phyloP scores from a whole-genome alignment of 345 rosid genomes.

The Pistacia integerrima region DNA sequence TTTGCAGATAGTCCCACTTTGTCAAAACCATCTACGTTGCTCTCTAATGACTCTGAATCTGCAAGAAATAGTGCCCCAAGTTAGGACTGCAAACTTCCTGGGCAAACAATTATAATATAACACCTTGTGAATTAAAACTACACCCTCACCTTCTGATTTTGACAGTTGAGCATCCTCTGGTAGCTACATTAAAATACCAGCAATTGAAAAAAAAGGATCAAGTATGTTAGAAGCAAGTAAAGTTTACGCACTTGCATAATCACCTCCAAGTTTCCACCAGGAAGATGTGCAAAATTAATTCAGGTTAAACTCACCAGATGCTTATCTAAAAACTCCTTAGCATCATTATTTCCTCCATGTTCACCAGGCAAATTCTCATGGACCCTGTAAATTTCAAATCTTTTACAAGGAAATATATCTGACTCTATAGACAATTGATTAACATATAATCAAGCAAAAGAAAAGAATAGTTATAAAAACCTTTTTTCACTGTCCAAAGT shows the following conservation, averaged over 20 bases:
- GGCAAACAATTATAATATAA: background rate
- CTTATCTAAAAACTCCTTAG: slow-evolving; percentile 34
- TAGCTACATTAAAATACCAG: slow-evolving; percentile 38
- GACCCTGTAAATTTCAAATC: slow-evolving; percentile 34
- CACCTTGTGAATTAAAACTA: slow-evolving; percentile 1
- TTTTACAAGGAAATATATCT: slow-evolving; percentile 12
- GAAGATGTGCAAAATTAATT: background rate
- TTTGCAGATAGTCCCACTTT: slow-evolving; percentile 42
- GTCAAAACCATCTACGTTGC: slow-evolving; percentile 38
- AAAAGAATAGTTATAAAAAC: slow-evolving; percentile 25
- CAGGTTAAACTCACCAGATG: slow-evolving; percentile 38
- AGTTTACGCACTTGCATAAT: background rate
- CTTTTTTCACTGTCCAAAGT: slow-evolving; percentile 52
- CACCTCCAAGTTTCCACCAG: slow-evolving; percentile 4
- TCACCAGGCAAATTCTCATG: slow-evolving; percentile 39
- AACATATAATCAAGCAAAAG: background rate
- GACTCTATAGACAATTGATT: background rate
- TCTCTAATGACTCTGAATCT: slow-evolving; percentile 40
- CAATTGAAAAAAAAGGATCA: background rate
- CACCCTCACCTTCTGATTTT: slow-evolving; percentile 42
- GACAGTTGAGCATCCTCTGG: slow-evolving; percentile 32
- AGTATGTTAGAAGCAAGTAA: slow-evolving; percentile 17
- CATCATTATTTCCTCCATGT: slow-evolving; percentile 29
- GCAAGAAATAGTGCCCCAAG: slow-evolving; percentile 15
- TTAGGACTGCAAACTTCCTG: background rate